Percentiles rank a stretch among this genome's conserved stretches.
phyloP scores from a whole-genome alignment of 73 alveolate genomes.

The Breviolum minutum region DNA sequence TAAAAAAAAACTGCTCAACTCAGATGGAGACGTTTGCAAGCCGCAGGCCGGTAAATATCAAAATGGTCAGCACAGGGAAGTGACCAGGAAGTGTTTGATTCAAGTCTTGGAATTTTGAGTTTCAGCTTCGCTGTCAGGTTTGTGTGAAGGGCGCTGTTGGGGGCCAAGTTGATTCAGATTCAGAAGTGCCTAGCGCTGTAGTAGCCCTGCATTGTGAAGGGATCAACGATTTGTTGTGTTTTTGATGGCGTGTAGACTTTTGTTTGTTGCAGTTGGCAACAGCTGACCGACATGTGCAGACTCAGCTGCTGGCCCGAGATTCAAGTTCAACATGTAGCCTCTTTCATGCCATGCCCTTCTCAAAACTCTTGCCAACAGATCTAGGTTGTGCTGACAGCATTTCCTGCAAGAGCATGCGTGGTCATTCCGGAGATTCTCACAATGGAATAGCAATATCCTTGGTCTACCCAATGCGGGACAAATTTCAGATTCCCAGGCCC shows the following conservation, averaged over 20 bases:
- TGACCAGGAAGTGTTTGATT: not conserved
- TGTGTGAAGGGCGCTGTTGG: slow-evolving; percentile 54
- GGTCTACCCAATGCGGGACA: not conserved
- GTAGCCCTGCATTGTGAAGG: no score
- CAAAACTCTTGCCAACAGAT: not conserved
- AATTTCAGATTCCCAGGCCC: not conserved
- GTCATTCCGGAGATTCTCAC: not conserved
- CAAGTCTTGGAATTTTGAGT: not conserved
- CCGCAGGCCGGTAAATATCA: slow-evolving; percentile 52
- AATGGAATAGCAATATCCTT: not conserved
- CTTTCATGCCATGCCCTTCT: slow-evolving; percentile 3
- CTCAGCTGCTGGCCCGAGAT: slow-evolving; percentile 12
- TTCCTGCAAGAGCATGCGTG: not conserved
- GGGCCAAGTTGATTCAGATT: not conserved
- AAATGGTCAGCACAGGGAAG: no score
- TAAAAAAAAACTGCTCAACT: not conserved
- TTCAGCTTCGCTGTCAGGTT: not conserved
- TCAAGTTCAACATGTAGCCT: not conserved
- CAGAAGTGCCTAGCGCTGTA: no score
- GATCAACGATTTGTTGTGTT: not conserved
- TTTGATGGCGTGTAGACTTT: not conserved
- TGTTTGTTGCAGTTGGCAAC: not conserved
- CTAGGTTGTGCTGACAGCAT: not conserved
- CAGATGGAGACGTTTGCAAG: slow-evolving; percentile 67
- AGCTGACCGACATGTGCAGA: not conserved